Percentiles rank a stretch among this genome's conserved stretches.
phyloP scores from a whole-genome alignment of 1,139 yeast genomes.

The Taphrina deformans region DNA sequence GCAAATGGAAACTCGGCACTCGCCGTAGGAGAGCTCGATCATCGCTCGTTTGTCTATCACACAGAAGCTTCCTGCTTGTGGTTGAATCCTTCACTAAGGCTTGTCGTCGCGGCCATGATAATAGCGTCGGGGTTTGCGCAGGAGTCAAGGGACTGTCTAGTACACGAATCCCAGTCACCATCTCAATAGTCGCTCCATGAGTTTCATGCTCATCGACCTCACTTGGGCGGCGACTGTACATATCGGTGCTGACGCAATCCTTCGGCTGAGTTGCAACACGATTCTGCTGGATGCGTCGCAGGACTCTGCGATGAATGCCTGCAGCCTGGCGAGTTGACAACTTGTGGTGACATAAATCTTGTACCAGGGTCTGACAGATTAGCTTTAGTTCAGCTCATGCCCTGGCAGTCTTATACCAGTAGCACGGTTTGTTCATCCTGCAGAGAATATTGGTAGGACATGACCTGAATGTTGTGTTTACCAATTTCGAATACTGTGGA shows the following conservation, averaged over 20 bases:
- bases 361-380: neutral
- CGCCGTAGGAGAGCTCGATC: neutral
- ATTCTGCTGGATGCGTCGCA: neutral
- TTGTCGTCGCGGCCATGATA: neutral
- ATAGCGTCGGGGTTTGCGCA: neutral
- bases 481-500: neutral
- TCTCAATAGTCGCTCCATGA: neutral
- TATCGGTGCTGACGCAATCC: neutral
- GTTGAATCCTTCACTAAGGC: neutral
- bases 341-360: conserved; percentile 8
- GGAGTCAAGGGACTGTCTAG: neutral
- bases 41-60: neutral
- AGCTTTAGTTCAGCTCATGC: neutral
- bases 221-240: neutral
- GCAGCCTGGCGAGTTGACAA: neutral
- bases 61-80: neutral
- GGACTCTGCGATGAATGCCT: conserved; percentile 1
- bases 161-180: neutral
- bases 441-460: neutral
- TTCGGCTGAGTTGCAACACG: neutral
- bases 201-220: neutral
- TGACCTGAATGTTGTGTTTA: neutral
- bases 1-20: neutral
- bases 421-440: neutral
- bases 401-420: neutral